phyloP scores from a whole-genome alignment of 108 stramenopile genomes.

The Cyclotella distinguenda region DNA sequence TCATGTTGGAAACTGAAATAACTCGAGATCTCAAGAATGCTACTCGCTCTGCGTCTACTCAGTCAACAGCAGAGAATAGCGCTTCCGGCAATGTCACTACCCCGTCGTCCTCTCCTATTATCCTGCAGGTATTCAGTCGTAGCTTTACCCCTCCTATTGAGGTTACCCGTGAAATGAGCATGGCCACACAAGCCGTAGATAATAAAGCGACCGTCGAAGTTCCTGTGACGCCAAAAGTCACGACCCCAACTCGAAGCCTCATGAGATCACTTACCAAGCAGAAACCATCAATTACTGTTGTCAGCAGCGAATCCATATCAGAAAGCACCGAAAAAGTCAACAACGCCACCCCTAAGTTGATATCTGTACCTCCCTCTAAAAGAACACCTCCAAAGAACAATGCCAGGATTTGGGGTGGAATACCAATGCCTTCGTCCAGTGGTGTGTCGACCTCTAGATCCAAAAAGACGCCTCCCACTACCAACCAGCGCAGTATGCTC shows the following conservation, averaged over 20 bases:
- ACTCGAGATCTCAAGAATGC: too few relatives aligned
- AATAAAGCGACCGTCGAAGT: not conserved
- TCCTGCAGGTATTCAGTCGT: too few relatives aligned
- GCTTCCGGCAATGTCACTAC: too few relatives aligned
- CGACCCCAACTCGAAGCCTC: not conserved
- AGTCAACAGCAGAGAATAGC: too few relatives aligned
- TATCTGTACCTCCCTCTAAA: not conserved
- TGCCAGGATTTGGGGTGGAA: too few relatives aligned
- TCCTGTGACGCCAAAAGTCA: not conserved
- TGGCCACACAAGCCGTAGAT: not conserved
- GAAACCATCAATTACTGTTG: not conserved
- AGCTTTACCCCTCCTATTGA: not conserved
- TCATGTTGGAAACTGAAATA: too few relatives aligned
- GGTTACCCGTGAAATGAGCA: constrained; percentile 1
- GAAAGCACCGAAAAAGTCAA: not conserved
- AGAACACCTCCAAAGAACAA: not conserved
- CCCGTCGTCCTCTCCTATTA: too few relatives aligned
- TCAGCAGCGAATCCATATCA: not conserved
- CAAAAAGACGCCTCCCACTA: too few relatives aligned
- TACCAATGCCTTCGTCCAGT: too few relatives aligned
- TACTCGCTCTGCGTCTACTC: too few relatives aligned
- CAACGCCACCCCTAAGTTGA: not conserved
- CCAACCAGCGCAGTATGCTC: too few relatives aligned
- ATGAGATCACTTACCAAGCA: not conserved
- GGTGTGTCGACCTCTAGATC: too few relatives aligned